Base-by-base conservation (phyloP, 228 moss, liverwort and hornwort species). In the Sphagnum magellanicum region DNA sequence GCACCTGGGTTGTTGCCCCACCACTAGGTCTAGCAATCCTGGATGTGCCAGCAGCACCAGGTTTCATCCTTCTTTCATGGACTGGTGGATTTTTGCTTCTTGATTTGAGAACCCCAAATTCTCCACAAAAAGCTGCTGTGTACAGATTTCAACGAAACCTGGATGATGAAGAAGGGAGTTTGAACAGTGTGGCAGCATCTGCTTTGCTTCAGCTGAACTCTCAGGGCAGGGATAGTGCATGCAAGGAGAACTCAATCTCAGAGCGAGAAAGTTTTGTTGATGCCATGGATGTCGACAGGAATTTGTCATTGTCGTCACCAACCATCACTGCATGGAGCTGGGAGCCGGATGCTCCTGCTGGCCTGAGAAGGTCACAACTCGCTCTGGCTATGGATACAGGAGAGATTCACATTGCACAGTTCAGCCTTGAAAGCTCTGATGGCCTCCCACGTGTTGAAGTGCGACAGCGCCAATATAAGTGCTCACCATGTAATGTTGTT, bases 381-480 rank as follows among this genome's bases (percentile, higher is more conserved):
- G 90, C 89, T 46, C 73, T 98, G 53, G 89, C 86, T 65, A 90
- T 94, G 92, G 98, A 98, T 67, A 90, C 92, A 47, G 98, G 98
- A 52, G 90, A 98, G 71, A 83, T 98, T 69, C 90, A 86, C 62
- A 76, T 92, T 50, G 98, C 88, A 53, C 75, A 81, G 60, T 79
- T 98, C 51, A 84, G 67, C 50, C 71, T 87, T 71, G 70, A 75
- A 52, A 80, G 66, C 63, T 63, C 80, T 32, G 81, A 84, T 67
- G 90, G 63, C 63, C 16, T 84, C 49, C 79, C 89, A 66, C 78
- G 67, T 52, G 79, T 98, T 46, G 86, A 92, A 72, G 78, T 93
- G n/a, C 77, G 78, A 69, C 89, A 82, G 65, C 78, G 78, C 77
- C 78, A 91, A 48, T 90, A 92, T 66, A 83, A 77, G 68, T 90